Percentiles rank a stretch among this genome's conserved stretches.
Conservation (phyloP, 2,329 filamentous ascomycete genomes). For the Graphilbum ipis-grandicollis region DNA sequence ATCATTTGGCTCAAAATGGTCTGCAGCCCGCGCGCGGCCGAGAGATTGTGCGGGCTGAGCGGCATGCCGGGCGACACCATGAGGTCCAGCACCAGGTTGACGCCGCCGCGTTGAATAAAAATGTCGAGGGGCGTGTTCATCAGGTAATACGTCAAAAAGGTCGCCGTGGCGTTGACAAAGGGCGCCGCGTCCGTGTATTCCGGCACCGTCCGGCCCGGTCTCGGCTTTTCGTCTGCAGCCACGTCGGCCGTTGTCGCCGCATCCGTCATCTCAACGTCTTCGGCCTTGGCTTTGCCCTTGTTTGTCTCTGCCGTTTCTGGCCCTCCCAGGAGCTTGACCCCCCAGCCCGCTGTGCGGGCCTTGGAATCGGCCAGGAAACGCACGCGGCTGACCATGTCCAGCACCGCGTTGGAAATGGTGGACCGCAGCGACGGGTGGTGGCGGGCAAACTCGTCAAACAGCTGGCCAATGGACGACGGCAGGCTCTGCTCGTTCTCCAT, state of each 20-base stretch:
- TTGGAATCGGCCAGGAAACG: conserved; percentile 55
- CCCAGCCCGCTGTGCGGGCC: conserved; percentile 51
- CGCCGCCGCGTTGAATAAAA: conserved; percentile 64
- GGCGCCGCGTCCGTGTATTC: conserved; percentile 31
- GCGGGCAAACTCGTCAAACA: conserved; percentile 85
- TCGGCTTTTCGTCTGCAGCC: no score
- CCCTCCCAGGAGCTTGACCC: conserved; percentile 53
- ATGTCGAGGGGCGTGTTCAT: conserved; percentile 56
- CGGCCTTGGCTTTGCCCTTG: not conserved
- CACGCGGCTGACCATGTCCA: conserved; percentile 77
- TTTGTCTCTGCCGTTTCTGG: not conserved
- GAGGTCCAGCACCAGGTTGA: conserved; percentile 71
- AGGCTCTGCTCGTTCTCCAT: conserved; percentile 56
- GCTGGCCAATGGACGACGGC: conserved; percentile 56
- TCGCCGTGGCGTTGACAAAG: conserved; percentile 59
- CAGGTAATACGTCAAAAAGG: conserved; percentile 61
- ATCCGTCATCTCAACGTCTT: conserved; percentile 53
- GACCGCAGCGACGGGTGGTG: conserved; percentile 77
- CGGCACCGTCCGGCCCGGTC: not conserved
- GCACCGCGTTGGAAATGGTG: conserved; percentile 67
- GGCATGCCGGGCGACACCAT: conserved; percentile 68
- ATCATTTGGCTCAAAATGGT: conserved; percentile 62
- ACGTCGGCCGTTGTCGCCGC: conserved; percentile 9
- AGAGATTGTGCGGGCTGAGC: conserved; percentile 50
- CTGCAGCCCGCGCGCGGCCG: conserved; percentile 51